Conservation (phyloP, 257 asterid genomes). For the Lantana camara region DNA sequence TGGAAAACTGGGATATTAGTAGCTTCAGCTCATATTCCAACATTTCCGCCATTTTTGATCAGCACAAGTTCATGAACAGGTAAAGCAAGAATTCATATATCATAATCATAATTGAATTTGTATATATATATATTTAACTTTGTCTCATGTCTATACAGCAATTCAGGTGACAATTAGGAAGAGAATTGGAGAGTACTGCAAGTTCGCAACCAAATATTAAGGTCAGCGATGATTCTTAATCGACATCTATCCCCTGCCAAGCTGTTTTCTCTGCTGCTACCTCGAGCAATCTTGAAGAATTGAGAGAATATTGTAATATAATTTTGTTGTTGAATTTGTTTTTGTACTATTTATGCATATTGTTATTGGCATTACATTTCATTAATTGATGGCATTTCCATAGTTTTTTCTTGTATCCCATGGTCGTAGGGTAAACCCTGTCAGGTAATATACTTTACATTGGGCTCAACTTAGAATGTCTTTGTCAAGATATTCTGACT, state of each 20-base stretch:
- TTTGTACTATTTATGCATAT: slow-evolving; percentile 22
- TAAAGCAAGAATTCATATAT: slow-evolving; percentile 6
- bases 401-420: slow-evolving; percentile 18
- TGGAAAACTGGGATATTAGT: slow-evolving; percentile 42
- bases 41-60: slow-evolving; percentile 40
- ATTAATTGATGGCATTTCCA: slow-evolving; percentile 12
- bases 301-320: slow-evolving; percentile 17
- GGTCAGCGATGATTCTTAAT: too few species aligned
- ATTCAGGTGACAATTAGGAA: slow-evolving; percentile 24
- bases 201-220: too few species aligned
- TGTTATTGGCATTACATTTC: slow-evolving; percentile 16
- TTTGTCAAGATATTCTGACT: slow-evolving; percentile 20
- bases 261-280: too few species aligned
- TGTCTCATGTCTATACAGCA: slow-evolving; percentile 26
- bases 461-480: slow-evolving; percentile 21
- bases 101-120: too few species aligned
- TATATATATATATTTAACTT: neutral
- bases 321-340: slow-evolving; percentile 26
- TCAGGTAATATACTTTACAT: slow-evolving; percentile 13
- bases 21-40: slow-evolving; percentile 31
- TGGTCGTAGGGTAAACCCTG: slow-evolving; percentile 19
- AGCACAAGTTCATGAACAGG: slow-evolving; percentile 44
- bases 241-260: too few species aligned
- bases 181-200: slow-evolving; percentile 8
- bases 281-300: too few species aligned